These are phyloP conservation scores for Cucumis cinereus DNA, from an alignment of 306 rosid species.

Conservation along the genomic window DNA sequence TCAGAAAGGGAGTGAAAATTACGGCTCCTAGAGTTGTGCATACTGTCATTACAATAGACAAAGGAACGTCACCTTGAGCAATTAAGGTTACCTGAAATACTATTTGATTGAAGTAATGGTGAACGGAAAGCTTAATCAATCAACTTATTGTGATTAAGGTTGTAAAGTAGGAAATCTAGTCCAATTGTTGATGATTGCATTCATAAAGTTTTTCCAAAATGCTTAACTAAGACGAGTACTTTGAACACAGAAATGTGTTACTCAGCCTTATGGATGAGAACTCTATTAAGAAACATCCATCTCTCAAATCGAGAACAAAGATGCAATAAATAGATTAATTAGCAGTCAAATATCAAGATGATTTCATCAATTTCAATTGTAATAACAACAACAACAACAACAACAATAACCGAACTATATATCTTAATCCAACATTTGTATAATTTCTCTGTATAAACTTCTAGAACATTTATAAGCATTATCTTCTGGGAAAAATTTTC, in stretches of 20 bases:
- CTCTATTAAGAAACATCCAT: background rate
- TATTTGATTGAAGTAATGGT: constrained; percentile 4
- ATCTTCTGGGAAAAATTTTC: background rate
- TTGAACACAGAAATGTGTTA: background rate
- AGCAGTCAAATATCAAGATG: background rate
- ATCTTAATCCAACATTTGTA: background rate
- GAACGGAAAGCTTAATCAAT: constrained; percentile 5
- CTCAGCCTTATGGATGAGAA: background rate
- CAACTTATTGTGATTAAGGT: background rate
- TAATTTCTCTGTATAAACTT: background rate
- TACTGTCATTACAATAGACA: constrained; percentile 32
- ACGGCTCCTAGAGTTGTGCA: constrained; percentile 39
- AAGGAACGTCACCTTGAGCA: constrained; percentile 36
- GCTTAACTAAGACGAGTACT: background rate
- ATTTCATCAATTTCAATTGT: too few relatives aligned
- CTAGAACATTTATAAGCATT: background rate
- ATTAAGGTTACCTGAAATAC: constrained; percentile 37
- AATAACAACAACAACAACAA: background rate
- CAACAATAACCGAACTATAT: background rate
- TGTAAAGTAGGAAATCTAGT: background rate
- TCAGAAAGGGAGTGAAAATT: constrained; percentile 26
- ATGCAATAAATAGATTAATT: background rate
- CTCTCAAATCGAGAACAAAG: background rate
- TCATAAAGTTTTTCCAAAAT: background rate
- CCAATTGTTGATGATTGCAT: background rate